Evolutionary conservation across 202 grass and related monocot species (phyloP).

Genomic region (Eragrostis tef): DNA sequence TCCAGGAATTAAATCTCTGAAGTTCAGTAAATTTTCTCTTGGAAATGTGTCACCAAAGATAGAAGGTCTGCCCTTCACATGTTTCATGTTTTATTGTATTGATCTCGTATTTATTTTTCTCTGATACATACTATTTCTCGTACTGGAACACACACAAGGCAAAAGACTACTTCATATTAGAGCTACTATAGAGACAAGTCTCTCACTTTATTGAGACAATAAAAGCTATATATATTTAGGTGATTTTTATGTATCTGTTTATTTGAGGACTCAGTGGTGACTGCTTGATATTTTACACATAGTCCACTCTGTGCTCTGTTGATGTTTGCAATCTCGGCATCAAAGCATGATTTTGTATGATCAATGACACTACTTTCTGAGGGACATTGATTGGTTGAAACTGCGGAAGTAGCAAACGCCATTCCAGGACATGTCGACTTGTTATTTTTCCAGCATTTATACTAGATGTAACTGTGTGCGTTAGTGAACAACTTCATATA

Average conservation of each 20-base stretch:
- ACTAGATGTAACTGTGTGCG: not conserved
- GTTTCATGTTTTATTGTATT: slow-evolving; percentile 17
- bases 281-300: not conserved
- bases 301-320: not conserved
- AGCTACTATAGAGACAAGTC: not conserved
- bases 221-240: slow-evolving; percentile 5
- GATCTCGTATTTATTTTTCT: slow-evolving; percentile 16
- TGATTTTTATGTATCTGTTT: not conserved
- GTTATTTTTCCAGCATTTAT: not conserved
- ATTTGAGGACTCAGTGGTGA: not conserved
- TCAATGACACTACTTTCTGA: not conserved
- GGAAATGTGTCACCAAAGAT: slow-evolving; percentile 93
- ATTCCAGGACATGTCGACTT: not conserved
- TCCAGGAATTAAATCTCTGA: slow-evolving; percentile 91
- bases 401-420: not conserved
- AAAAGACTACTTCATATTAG: not conserved
- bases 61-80: slow-evolving; percentile 66
- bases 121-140: slow-evolving; percentile 35
- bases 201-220: slow-evolving; percentile 16
- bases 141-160: not conserved
- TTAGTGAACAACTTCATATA: slow-evolving; percentile 16
- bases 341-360: not conserved
- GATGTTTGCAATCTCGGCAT: slow-evolving; percentile 4
- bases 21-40: slow-evolving; percentile 97
- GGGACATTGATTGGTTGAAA: not conserved